Evolutionary conservation across 306 rosid genomes (phyloP), one percentile per base, ranked within the genome.

Genomic region (Crataegus laevigata): DNA sequence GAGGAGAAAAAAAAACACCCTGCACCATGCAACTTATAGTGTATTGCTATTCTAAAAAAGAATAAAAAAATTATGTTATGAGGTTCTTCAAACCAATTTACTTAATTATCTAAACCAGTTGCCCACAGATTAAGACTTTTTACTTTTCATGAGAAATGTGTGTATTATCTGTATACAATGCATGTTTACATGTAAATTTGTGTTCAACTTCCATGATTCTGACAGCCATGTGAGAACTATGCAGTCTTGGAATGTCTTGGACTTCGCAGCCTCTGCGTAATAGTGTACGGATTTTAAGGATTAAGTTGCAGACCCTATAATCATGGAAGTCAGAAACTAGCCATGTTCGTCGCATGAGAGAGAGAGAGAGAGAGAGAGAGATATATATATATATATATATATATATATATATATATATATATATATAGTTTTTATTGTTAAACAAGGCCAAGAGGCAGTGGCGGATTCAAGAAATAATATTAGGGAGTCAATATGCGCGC

Each of bases 311-410:
- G 84, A 81, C 86, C 81, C 84, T 78, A 77, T 78, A 86, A 86
- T 88, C 91, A 83, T 90, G 84, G 84, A 82, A 81, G 86, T 86
- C 92, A 90, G 89, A 88, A 75, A 75, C 77, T 77, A 82, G 54
- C 58, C 85, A 72, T 69, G 61, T 64, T 58, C 83, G 25, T 87
- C 88, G 74, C 89, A 75, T 81, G 87, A 77, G 28, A 57, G 21
- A 19, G 6, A 4, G 25, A 69, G 32, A 14, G 26, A 40, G n/a
- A n/a, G n/a, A n/a, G n/a, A n/a, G n/a, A n/a, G n/a, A n/a, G n/a
- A n/a, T n/a, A n/a, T n/a, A n/a, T n/a, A n/a, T n/a, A n/a, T n/a
- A n/a, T n/a, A n/a, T n/a, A n/a, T n/a, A n/a, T n/a, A n/a, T n/a
- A n/a, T n/a, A n/a, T n/a, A n/a, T n/a, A n/a, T n/a, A n/a, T n/a